phyloP scores from a whole-genome alignment of 805 yeast species.

The Wickerhamomyces pijperi region DNA sequence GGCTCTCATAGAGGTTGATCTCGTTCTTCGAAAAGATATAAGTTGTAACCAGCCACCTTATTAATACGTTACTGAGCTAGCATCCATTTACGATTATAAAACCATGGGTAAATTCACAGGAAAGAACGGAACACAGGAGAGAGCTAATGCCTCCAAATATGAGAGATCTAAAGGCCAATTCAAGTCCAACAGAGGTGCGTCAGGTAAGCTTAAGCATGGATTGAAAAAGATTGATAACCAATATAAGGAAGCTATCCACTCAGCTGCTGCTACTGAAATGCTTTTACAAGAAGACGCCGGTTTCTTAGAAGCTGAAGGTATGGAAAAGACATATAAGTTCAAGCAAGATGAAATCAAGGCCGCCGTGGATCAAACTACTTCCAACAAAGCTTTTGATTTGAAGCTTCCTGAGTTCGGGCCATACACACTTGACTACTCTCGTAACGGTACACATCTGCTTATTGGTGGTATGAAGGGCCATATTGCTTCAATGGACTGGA shows the following conservation, averaged over 20 bases:
- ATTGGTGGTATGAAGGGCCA: conserved; percentile 91
- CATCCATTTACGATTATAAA: neutral
- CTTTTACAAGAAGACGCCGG: conserved; percentile 80
- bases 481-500: conserved; percentile 93
- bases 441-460: conserved; percentile 79
- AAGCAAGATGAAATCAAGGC: conserved; percentile 67
- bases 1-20: neutral
- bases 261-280: conserved; percentile 82
- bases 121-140: conserved; percentile 15
- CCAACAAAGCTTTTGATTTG: conserved; percentile 64
- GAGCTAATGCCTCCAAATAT: conserved; percentile 21
- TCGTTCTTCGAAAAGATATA: neutral
- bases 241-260: conserved; percentile 65
- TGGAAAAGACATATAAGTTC: conserved; percentile 86
- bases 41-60: neutral
- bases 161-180: conserved; percentile 17
- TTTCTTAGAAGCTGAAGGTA: conserved; percentile 79
- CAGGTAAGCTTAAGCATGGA: conserved; percentile 49
- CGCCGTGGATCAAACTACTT: conserved; percentile 69
- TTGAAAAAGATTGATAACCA: conserved; percentile 59
- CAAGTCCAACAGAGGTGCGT: conserved; percentile 14
- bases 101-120: conserved; percentile 17
- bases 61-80: neutral
- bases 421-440: conserved; percentile 66
- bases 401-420: conserved; percentile 77